These are phyloP conservation scores for Kluyveromyces dobzhanskii DNA, from an alignment of 805 yeast genomes.

Conservation along the genomic window DNA sequence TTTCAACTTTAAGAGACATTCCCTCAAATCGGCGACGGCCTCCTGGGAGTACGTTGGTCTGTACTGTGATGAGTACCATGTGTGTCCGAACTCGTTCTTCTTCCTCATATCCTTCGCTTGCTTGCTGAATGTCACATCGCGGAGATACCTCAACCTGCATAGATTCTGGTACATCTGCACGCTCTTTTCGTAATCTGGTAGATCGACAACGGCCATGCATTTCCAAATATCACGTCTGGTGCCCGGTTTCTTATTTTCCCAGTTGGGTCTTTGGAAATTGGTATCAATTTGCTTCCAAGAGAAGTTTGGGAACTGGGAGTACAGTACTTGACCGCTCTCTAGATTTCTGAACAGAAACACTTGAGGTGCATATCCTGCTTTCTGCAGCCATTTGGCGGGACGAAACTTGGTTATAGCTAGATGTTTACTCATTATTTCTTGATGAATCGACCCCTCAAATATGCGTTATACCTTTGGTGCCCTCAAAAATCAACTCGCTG, in stretches of 20 bases:
- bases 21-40: constrained; percentile 71
- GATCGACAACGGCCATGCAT: constrained; percentile 75
- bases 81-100: constrained; percentile 66
- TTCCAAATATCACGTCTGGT: constrained; percentile 85
- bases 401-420: constrained; percentile 37
- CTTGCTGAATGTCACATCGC: constrained; percentile 54
- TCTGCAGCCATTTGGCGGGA: constrained; percentile 47
- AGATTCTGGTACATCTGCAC: constrained; percentile 67
- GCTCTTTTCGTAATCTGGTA: constrained; percentile 52
- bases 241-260: constrained; percentile 79
- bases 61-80: constrained; percentile 81
- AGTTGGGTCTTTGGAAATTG: constrained; percentile 66
- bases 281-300: constrained; percentile 45
- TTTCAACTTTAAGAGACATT: constrained; percentile 19
- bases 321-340: constrained; percentile 83
- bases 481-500: no score
- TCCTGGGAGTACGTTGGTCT: constrained; percentile 89
- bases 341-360: constrained; percentile 76
- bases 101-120: constrained; percentile 63
- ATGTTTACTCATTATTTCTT: constrained; percentile 1
- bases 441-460: no score
- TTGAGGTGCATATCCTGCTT: constrained; percentile 69
- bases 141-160: constrained; percentile 60
- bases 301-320: constrained; percentile 70
- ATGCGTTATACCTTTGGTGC: no score